Percentiles rank a stretch among this genome's conserved stretches.
These are phyloP conservation scores for Penicillium antarcticum DNA, from an alignment of 495 filamentous ascomycete species.

Conservation along the genomic window DNA sequence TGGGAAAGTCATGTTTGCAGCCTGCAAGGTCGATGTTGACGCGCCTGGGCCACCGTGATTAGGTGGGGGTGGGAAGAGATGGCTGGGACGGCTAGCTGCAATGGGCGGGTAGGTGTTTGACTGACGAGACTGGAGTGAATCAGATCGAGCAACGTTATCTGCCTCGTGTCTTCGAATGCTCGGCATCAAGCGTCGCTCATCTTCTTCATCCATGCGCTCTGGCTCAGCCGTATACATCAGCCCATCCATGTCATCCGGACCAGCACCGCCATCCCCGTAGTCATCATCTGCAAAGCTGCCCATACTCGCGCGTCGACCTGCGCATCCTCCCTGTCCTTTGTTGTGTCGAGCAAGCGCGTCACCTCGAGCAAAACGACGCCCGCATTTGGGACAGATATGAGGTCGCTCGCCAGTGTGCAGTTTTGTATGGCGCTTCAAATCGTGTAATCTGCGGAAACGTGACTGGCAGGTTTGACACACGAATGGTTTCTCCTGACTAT, in stretches of 20 bases:
- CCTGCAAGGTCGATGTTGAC: constrained; percentile 54
- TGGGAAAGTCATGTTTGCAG: constrained; percentile 41
- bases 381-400: constrained; percentile 90
- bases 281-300: constrained; percentile 84
- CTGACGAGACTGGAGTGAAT: constrained; percentile 56
- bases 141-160: constrained; percentile 36
- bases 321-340: constrained; percentile 94
- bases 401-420: constrained; percentile 95
- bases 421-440: constrained; percentile 94
- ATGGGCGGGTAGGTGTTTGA: constrained; percentile 79
- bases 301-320: constrained; percentile 83
- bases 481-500: constrained; percentile 98
- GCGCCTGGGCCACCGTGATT: constrained; percentile 48
- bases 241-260: constrained; percentile 72
- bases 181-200: constrained; percentile 57
- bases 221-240: constrained; percentile 59
- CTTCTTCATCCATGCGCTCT: constrained; percentile 64
- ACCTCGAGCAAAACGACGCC: constrained; percentile 89
- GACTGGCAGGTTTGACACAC: constrained; percentile 85
- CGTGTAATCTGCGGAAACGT: constrained; percentile 87
- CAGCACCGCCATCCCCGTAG: constrained; percentile 46
- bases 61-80: constrained; percentile 57
- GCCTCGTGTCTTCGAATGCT: constrained; percentile 69
- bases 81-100: constrained; percentile 41
- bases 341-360: constrained; percentile 93